A percentile compares a stretch with the other conserved stretches of the same genome.
These are phyloP conservation scores for Dictyophora rubrovolvata DNA, from an alignment of 768 basidiomycete genomes.

Conservation along the genomic window DNA sequence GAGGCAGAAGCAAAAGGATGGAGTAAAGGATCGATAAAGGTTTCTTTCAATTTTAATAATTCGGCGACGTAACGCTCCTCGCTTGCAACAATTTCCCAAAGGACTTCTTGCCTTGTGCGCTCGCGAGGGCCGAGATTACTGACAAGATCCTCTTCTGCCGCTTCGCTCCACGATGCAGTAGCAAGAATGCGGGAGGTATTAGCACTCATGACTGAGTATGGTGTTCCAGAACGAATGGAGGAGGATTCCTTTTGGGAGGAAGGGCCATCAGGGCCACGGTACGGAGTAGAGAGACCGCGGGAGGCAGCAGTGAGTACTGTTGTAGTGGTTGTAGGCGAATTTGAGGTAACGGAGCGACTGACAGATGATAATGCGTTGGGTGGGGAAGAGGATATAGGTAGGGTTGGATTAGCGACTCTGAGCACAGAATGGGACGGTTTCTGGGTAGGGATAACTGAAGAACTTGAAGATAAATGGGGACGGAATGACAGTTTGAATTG, in stretches of 20 bases:
- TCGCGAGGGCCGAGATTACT: constrained; percentile 89
- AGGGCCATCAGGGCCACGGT: constrained; percentile 24
- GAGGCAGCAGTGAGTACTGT: constrained; percentile 37
- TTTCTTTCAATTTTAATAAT: constrained; percentile 84
- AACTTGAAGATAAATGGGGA: constrained; percentile 22
- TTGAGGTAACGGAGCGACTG: constrained; percentile 15
- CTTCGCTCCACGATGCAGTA: constrained; percentile 84
- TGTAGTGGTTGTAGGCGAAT: constrained; percentile 26
- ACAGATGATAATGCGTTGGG: background rate
- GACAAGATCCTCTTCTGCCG: constrained; percentile 88
- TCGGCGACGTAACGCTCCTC: constrained; percentile 96
- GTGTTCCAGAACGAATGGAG: constrained; percentile 71
- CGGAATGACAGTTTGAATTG: constrained; percentile 36
- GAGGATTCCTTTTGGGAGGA: constrained; percentile 37
- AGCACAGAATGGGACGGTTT: background rate
- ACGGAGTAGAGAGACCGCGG: constrained; percentile 41
- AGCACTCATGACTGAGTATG: constrained; percentile 70
- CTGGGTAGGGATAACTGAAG: background rate
- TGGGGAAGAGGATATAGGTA: constrained; percentile 19
- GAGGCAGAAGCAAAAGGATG: constrained; percentile 67
- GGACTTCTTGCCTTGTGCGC: constrained; percentile 88
- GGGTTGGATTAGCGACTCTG: constrained; percentile 15
- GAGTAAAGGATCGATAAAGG: constrained; percentile 81
- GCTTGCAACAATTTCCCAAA: constrained; percentile 94
- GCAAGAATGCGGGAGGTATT: constrained; percentile 61